Evolutionary conservation across 345 rosid genomes (phyloP).

Genomic region (Lepidium africanum): DNA sequence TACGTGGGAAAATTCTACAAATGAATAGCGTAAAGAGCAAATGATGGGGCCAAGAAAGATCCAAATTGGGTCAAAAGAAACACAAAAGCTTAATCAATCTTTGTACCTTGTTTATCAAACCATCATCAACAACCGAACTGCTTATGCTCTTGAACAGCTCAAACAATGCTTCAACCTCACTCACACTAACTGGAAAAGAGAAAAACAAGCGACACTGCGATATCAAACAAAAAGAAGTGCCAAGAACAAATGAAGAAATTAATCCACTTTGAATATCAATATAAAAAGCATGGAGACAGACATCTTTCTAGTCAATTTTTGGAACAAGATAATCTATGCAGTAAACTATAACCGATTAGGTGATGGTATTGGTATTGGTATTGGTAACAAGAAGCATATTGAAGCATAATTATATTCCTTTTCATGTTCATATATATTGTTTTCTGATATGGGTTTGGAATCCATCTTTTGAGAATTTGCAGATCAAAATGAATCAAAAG

Average conservation of each 20-base stretch:
- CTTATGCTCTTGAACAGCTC: constrained; percentile 97
- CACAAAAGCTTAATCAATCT: background rate
- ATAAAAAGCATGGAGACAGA: background rate
- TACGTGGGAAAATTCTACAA: background rate
- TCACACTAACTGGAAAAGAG: constrained; percentile 74
- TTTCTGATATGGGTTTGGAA: no score
- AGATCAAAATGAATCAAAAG: background rate
- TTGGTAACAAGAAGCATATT: background rate
- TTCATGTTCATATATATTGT: no score
- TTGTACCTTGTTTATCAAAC: constrained; percentile 85
- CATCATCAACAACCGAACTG: constrained; percentile 93
- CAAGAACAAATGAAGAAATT: background rate
- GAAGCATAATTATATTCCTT: background rate
- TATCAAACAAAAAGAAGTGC: constrained; percentile 1
- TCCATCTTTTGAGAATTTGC: background rate
- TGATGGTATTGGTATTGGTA: background rate
- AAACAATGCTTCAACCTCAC: constrained; percentile 98
- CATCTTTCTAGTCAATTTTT: background rate
- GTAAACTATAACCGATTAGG: background rate
- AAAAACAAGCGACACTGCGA: constrained; percentile 7
- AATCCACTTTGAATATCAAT: background rate
- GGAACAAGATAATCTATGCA: background rate
- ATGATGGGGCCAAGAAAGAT: constrained; percentile 17
- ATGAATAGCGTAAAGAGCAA: constrained; percentile 14
- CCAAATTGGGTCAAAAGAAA: constrained; percentile 6